phyloP scores from a whole-genome alignment of 177 flowering plant genomes.

The Vitis hybrid region DNA sequence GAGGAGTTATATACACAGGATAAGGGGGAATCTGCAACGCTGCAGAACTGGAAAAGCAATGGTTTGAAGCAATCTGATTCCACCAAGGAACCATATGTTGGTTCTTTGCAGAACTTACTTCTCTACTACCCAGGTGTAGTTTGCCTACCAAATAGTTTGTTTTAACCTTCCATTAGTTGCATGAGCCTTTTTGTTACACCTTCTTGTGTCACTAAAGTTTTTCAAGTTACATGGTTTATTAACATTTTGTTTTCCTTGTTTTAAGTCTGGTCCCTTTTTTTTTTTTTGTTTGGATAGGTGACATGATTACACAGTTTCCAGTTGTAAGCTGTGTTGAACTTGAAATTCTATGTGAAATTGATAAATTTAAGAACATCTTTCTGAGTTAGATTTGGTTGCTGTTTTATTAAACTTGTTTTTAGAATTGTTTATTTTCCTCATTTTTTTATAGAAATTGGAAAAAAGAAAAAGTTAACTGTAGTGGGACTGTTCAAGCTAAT shows the following conservation, averaged over 20 bases:
- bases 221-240: background rate
- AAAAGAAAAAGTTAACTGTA: too few relatives aligned
- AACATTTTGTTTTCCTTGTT: background rate
- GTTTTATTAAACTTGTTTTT: too few relatives aligned
- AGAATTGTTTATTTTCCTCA: too few relatives aligned
- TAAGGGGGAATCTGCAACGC: constrained; percentile 18
- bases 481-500: too few relatives aligned
- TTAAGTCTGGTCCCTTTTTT: background rate
- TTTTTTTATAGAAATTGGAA: too few relatives aligned
- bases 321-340: too few relatives aligned
- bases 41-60: constrained; percentile 22
- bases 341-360: too few relatives aligned
- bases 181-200: too few relatives aligned
- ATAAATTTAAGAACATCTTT: too few relatives aligned
- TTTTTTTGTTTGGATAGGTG: too few relatives aligned
- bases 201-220: background rate
- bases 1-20: constrained; percentile 34
- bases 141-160: background rate
- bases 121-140: constrained; percentile 69
- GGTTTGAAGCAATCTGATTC: constrained; percentile 44
- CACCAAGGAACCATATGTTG: constrained; percentile 45
- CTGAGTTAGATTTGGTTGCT: too few relatives aligned
- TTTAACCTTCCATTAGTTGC: background rate
- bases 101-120: constrained; percentile 57
- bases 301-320: too few relatives aligned